Evolutionary conservation across 1,284 basidiomycete species (phyloP).

Genomic region (Melampsora larici-populina): DNA sequence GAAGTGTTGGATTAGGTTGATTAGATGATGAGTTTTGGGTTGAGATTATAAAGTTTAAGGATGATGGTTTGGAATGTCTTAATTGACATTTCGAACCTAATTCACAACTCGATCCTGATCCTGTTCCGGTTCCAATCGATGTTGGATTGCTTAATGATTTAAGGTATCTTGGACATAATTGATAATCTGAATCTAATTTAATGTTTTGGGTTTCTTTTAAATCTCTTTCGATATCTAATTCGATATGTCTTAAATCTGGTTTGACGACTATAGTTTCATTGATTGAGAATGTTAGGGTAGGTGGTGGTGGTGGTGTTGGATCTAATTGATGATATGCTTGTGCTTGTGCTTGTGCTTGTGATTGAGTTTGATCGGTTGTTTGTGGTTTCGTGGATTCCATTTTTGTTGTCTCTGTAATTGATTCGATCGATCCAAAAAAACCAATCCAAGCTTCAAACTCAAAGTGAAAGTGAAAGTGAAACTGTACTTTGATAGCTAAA

Average conservation of each 20-base stretch:
- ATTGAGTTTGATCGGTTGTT: too few species aligned
- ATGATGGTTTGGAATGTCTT: slow-evolving; percentile 79
- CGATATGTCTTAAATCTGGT: slow-evolving; percentile 90
- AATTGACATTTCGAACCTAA: slow-evolving; percentile 82
- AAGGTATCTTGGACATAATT: slow-evolving; percentile 43
- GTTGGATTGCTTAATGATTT: slow-evolving; percentile 1
- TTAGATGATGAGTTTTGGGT: slow-evolving; percentile 67
- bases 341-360: too few species aligned
- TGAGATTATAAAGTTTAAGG: slow-evolving; percentile 79
- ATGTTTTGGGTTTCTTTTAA: slow-evolving; percentile 78
- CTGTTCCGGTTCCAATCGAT: slow-evolving; percentile 3
- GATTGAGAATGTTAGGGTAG: background rate
- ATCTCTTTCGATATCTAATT: slow-evolving; percentile 75
- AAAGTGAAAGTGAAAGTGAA: too few species aligned
- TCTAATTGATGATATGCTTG: background rate
- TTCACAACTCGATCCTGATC: slow-evolving; percentile 67
- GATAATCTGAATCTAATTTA: slow-evolving; percentile 69
- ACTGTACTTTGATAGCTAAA: too few species aligned
- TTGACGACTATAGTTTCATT: slow-evolving; percentile 59
- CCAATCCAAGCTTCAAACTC: too few species aligned
- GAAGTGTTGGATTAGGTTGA: slow-evolving; percentile 57
- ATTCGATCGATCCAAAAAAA: too few species aligned
- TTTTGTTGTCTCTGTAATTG: too few species aligned
- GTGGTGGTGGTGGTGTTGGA: background rate
- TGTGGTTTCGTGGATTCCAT: too few species aligned